Conservation (phyloP, 257 asterid species). For the Anisodus acutangulus region DNA sequence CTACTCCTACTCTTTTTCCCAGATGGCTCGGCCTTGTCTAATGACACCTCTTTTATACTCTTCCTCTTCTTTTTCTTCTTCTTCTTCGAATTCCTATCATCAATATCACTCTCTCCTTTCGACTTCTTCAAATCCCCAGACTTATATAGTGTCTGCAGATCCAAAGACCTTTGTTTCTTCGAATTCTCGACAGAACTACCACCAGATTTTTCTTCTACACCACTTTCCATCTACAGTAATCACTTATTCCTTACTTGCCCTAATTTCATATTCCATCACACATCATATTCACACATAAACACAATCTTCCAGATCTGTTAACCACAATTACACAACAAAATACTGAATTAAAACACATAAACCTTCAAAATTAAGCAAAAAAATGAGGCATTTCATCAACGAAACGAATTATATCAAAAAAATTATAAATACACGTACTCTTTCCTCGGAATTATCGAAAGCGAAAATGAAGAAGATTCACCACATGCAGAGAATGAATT, state of each 20-base stretch:
- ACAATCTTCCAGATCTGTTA: slow-evolving; percentile 28
- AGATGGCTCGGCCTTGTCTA: slow-evolving; percentile 55
- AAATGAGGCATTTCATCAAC: not conserved
- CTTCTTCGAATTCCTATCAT: not conserved
- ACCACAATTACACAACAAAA: slow-evolving; percentile 17
- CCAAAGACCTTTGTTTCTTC: slow-evolving; percentile 81
- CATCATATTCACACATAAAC: slow-evolving; percentile 5
- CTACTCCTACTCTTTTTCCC: slow-evolving; percentile 58
- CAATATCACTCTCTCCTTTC: slow-evolving; percentile 34
- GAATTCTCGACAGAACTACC: slow-evolving; percentile 41
- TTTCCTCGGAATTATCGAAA: slow-evolving; percentile 16
- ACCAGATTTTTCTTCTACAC: slow-evolving; percentile 29
- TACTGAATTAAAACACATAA: slow-evolving; percentile 22
- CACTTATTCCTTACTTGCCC: not conserved
- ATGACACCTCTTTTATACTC: slow-evolving; percentile 57
- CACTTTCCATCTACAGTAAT: slow-evolving; percentile 29
- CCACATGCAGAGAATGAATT: slow-evolving; percentile 9
- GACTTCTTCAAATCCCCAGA: slow-evolving; percentile 48
- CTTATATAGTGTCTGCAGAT: slow-evolving; percentile 74
- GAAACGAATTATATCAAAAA: not conserved
- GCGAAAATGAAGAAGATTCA: slow-evolving; percentile 10
- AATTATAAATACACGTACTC: not conserved
- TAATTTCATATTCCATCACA: slow-evolving; percentile 26
- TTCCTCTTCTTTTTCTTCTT: slow-evolving; percentile 61
- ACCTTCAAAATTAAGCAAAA: not conserved